Evolutionary conservation across 2,329 filamentous ascomycete species (phyloP).

Genomic region (Calonectria pauciramosa): DNA sequence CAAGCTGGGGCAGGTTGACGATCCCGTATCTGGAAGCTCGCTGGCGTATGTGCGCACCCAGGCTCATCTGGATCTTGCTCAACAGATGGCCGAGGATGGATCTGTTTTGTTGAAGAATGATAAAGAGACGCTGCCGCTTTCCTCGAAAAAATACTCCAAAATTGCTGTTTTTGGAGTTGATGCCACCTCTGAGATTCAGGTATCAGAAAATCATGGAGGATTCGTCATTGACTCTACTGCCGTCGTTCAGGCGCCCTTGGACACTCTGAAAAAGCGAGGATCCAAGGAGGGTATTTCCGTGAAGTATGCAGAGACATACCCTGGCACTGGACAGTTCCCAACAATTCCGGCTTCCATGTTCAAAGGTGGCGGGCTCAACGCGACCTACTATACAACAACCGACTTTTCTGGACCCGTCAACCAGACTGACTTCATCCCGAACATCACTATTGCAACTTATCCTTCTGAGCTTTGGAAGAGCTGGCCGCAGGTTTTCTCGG

Average conservation of each 20-base stretch:
- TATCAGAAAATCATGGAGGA: not conserved
- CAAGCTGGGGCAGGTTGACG: not conserved
- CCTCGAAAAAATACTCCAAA: not conserved
- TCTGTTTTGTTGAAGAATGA: not conserved
- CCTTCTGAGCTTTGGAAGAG: constrained; percentile 1
- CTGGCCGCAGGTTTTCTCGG: not conserved
- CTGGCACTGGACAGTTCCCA: not conserved
- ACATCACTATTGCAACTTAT: not conserved
- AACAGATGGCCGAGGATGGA: not conserved
- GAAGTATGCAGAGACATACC: not conserved
- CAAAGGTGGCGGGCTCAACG: not conserved
- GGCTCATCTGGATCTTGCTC: not conserved
- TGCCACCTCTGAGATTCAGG: not conserved
- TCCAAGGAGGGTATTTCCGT: not conserved
- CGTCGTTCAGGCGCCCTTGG: not conserved
- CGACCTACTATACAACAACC: not conserved
- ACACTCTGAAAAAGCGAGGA: not conserved
- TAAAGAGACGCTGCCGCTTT: not conserved
- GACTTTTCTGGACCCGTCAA: not conserved
- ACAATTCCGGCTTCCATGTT: not conserved
- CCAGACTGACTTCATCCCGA: not conserved
- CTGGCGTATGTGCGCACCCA: not conserved
- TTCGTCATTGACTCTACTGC: not conserved
- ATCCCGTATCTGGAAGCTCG: not conserved
- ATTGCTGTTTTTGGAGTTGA: constrained; percentile 2